Conservation (phyloP, 2,329 filamentous ascomycete species). For the Pseudogymnoascus sp. region DNA sequence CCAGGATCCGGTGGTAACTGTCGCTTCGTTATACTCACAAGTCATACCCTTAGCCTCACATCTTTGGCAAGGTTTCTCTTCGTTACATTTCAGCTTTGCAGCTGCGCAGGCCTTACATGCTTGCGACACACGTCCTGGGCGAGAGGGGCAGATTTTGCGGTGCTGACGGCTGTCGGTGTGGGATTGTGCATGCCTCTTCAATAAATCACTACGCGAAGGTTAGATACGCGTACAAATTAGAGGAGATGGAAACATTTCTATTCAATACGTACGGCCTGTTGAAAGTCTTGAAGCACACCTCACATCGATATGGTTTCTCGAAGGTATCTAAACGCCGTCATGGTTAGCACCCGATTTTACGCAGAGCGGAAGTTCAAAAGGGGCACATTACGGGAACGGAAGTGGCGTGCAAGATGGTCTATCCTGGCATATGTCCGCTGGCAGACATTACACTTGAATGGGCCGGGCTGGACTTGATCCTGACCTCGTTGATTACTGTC, state of each 20-base stretch:
- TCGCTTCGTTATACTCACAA: constrained; percentile 2
- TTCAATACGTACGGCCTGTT: constrained; percentile 4
- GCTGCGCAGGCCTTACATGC: constrained; percentile 11
- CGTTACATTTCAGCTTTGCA: constrained; percentile 11
- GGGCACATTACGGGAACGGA: constrained; percentile 1
- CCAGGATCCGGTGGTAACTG: neutral
- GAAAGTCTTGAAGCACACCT: constrained; percentile 8
- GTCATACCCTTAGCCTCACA: neutral
- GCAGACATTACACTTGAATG: constrained; percentile 9
- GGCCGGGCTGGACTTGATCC: neutral
- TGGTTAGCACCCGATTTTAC: neutral
- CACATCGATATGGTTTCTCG: constrained; percentile 9
- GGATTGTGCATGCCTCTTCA: neutral
- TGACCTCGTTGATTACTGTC: neutral
- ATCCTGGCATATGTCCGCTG: constrained; percentile 9
- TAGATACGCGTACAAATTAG: neutral
- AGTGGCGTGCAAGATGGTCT: constrained; percentile 10
- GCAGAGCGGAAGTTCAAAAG: neutral
- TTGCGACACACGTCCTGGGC: constrained; percentile 6
- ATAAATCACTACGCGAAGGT: neutral
- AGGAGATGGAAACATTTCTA: neutral
- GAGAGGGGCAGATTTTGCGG: neutral
- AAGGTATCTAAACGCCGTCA: neutral
- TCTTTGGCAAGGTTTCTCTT: constrained; percentile 10
- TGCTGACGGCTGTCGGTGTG: neutral